phyloP scores from a whole-genome alignment of 345 rosid species.

The Crucihimalaya himalaica region DNA sequence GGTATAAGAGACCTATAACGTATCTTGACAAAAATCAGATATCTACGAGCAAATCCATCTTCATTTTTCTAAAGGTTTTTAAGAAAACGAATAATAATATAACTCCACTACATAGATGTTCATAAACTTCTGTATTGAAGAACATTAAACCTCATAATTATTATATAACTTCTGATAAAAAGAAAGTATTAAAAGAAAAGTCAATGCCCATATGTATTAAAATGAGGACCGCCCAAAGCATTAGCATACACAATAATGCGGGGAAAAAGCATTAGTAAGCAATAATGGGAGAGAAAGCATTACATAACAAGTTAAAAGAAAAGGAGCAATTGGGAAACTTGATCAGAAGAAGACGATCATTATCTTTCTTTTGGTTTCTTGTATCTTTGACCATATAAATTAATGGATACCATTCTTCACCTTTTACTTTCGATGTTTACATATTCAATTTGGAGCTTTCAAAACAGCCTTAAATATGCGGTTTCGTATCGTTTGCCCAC shows the following conservation, averaged over 20 bases:
- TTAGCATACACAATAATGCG: conserved; percentile 33
- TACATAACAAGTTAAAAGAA: conserved; percentile 31
- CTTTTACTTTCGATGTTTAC: conserved; percentile 27
- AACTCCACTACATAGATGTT: not conserved
- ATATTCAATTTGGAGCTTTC: conserved; percentile 18
- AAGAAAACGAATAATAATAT: not conserved
- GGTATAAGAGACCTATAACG: not conserved
- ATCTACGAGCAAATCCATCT: conserved; percentile 7
- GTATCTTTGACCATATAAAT: conserved; percentile 35
- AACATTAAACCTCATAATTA: not conserved
- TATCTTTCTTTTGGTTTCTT: conserved; percentile 32
- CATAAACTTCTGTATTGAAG: not conserved
- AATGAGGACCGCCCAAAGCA: conserved; percentile 39
- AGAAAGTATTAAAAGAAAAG: conserved; percentile 22
- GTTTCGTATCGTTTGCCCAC: conserved; percentile 21
- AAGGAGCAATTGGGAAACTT: conserved; percentile 22
- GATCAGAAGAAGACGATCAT: conserved; percentile 31
- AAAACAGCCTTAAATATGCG: conserved; percentile 18
- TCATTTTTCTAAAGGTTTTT: not conserved
- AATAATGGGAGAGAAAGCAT: conserved; percentile 33
- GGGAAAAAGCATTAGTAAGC: conserved; percentile 28
- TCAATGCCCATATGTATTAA: conserved; percentile 24
- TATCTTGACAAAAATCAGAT: not conserved
- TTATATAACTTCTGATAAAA: not conserved
- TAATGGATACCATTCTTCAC: conserved; percentile 35